Conservation (phyloP, 768 basidiomycete species). For the Podaxis sp. region DNA sequence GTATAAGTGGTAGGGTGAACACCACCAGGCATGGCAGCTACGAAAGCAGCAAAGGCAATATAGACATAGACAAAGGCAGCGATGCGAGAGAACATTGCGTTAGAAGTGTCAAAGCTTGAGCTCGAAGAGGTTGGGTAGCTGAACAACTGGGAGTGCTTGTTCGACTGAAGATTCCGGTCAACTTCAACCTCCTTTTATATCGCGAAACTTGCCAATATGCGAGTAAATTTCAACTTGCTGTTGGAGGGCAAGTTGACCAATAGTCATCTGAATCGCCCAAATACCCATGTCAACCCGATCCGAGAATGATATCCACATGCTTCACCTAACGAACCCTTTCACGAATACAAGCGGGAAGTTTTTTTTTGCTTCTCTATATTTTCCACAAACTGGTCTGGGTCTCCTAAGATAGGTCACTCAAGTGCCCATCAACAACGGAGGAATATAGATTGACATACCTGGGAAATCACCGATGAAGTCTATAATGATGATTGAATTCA, state of each 20-base stretch:
- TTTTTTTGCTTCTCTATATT: background rate
- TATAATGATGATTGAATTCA: background rate
- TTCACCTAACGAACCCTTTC: background rate
- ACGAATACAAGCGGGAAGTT: background rate
- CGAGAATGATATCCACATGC: slow-evolving; percentile 6
- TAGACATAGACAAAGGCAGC: slow-evolving; percentile 22
- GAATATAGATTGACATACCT: slow-evolving; percentile 4
- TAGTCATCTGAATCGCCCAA: background rate
- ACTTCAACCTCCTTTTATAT: slow-evolving; percentile 15
- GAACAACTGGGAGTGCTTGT: slow-evolving; percentile 18
- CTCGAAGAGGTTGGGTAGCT: background rate
- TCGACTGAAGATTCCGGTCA: slow-evolving; percentile 18
- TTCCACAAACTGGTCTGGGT: background rate
- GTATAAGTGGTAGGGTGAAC: slow-evolving; percentile 14
- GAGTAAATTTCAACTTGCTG: background rate
- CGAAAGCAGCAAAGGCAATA: slow-evolving; percentile 25
- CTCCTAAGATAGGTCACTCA: background rate
- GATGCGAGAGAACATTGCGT: slow-evolving; percentile 26
- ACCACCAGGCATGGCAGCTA: slow-evolving; percentile 23
- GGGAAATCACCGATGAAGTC: background rate
- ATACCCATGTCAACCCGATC: slow-evolving; percentile 1
- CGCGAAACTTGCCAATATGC: background rate
- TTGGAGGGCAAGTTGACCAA: background rate
- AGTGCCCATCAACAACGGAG: background rate
- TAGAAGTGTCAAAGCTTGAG: background rate